These are phyloP conservation scores for Nicotiana paniculata DNA, from an alignment of 257 asterid genomes.

Conservation along the genomic window DNA sequence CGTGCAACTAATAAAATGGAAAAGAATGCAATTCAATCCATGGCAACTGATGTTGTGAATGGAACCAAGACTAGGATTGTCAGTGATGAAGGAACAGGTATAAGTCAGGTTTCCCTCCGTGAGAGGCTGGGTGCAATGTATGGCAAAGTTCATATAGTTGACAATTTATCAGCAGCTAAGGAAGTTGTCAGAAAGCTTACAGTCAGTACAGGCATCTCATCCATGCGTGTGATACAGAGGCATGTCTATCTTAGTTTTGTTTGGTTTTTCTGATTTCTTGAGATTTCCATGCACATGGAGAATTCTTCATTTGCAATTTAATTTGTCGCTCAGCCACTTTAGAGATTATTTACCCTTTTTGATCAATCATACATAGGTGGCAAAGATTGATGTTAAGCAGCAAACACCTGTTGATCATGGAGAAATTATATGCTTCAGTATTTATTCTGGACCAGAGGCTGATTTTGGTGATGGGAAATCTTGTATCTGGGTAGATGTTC, in stretches of 20 bases:
- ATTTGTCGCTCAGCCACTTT: background rate
- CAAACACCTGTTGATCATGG: slow-evolving; percentile 98
- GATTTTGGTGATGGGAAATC: slow-evolving; percentile 82
- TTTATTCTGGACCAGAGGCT: slow-evolving; percentile 79
- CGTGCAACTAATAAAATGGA: background rate
- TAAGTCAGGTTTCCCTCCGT: slow-evolving; percentile 21
- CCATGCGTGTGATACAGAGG: slow-evolving; percentile 98
- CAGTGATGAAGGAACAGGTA: slow-evolving; percentile 16
- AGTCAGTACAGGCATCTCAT: slow-evolving; percentile 46
- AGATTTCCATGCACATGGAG: background rate
- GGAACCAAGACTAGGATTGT: slow-evolving; percentile 20
- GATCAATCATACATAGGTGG: slow-evolving; percentile 45
- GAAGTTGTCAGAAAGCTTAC: slow-evolving; percentile 67
- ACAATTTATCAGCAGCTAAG: slow-evolving; percentile 59
- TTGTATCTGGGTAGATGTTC: slow-evolving; percentile 95
- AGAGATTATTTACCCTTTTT: slow-evolving; percentile 12
- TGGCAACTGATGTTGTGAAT: slow-evolving; percentile 11
- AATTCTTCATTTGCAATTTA: slow-evolving; percentile 5
- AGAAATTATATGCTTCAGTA: slow-evolving; percentile 83
- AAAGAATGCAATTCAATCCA: slow-evolving; percentile 3
- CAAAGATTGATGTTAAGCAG: slow-evolving; percentile 83
- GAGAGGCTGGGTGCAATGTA: slow-evolving; percentile 53
- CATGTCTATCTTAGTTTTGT: slow-evolving; percentile 30
- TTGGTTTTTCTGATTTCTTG: background rate
- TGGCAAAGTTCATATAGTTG: slow-evolving; percentile 79